Evolutionary conservation across 495 filamentous ascomycete species (phyloP).

Genomic region (Aspergillus bertholletiae): DNA sequence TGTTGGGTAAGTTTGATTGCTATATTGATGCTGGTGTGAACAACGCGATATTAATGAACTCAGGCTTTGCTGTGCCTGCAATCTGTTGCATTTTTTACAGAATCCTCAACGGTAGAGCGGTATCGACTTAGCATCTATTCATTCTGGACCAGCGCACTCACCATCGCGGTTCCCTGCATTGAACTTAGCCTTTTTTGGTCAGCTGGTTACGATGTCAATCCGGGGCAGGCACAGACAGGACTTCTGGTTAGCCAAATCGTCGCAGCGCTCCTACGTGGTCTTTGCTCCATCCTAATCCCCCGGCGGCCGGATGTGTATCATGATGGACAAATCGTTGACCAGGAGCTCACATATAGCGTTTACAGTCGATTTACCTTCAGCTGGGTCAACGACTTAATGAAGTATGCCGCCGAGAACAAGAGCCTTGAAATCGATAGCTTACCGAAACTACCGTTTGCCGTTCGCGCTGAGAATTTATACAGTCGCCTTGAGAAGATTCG

Average conservation of each 20-base stretch:
- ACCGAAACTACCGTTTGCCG: constrained; percentile 37
- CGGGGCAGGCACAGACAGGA: constrained; percentile 9
- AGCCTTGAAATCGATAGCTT: constrained; percentile 58
- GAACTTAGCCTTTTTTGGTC: constrained; percentile 19
- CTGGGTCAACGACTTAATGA: constrained; percentile 57
- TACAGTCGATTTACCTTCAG: constrained; percentile 59
- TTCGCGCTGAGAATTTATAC: constrained; percentile 26
- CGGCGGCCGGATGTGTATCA: constrained; percentile 63
- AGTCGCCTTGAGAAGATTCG: constrained; percentile 49
- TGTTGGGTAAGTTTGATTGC: constrained; percentile 30
- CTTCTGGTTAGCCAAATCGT: constrained; percentile 21
- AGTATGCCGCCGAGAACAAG: constrained; percentile 49
- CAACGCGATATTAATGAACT: not conserved
- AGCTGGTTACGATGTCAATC: constrained; percentile 2
- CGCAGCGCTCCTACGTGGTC: constrained; percentile 25
- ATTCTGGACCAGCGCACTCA: constrained; percentile 27
- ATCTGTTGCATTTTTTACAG: constrained; percentile 31
- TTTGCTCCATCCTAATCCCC: constrained; percentile 46
- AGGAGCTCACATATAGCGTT: constrained; percentile 56
- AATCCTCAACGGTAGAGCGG: constrained; percentile 26
- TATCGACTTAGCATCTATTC: constrained; percentile 28
- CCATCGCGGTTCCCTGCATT: constrained; percentile 11
- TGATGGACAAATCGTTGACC: constrained; percentile 58
- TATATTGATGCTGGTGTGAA: not conserved
- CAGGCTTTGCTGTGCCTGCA: constrained; percentile 30